Base-by-base conservation (phyloP, 441 rosid genomes). In the Gossypium trilobum region DNA sequence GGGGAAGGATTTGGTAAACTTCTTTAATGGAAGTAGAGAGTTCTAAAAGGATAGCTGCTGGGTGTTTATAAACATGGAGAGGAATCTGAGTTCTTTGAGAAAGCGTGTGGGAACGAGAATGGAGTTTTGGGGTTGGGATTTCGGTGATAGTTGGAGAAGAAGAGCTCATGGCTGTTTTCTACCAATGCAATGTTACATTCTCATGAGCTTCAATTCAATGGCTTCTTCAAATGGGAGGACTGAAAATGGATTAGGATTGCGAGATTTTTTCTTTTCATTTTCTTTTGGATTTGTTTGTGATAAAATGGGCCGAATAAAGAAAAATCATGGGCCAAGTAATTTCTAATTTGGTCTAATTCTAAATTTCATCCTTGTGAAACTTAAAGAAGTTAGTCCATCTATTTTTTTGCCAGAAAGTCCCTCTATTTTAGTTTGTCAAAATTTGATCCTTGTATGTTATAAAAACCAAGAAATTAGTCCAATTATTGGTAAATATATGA, bases 1-100 rank as follows among this genome's bases (percentile, higher is more conserved):
- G 90, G 14, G 97, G 96, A 46, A 89, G 78, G 70, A 90, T 78
- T 76, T 77, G 96, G 74, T 75, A 87, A 62, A 91, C 87, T 67
- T 89, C 87, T 25, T 72, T 55, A 5, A 82, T 39, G 63, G 92
- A 88, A 67, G 92, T 78, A 77, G 87, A 87, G 78, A 79, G 87
- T 71, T 91, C 97, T 46, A 91, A 87, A 61, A 91, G 92, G 70
- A 93, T 77, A 48, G 98, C 92, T 0, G 92, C 70, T 0, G 97
- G 97, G 81, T 93, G 98, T 56, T 72, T 79, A 89, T 89, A 90
- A 70, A 90, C 82, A 64, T 85, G 85, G 13, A 81, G 64, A 0
- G 96, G 90, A 57, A 90, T 88, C 76, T 84, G 76, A 20, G 54
- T 78, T 86, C 91, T 84, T 52, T 83, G 86, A 10, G 89, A 71